Base-by-base conservation (phyloP, 163 green algal genomes). In the Trebouxiophyceae sp. region DNA sequence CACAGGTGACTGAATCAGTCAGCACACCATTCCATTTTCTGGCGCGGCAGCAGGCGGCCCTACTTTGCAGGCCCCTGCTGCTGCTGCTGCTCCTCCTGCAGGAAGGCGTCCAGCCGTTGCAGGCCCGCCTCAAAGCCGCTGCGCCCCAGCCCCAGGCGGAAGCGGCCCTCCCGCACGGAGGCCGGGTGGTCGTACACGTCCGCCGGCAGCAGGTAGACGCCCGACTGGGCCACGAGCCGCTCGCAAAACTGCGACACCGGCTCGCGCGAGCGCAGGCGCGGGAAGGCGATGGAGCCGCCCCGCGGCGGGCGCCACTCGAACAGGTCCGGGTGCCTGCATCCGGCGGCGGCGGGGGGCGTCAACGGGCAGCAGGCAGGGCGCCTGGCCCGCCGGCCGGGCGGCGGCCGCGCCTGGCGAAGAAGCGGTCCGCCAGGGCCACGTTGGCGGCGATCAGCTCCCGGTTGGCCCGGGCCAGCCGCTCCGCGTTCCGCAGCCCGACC, bases 201-300 rank as follows among this genome's bases (percentile, higher is more conserved):
- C 3, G 54, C 72, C 16, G 79, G 79, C 50, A 86, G 66, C 28
- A 86, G 58, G 32, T 84, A 62, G 33, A 80, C 54, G 33, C 54
- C 54, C 1, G 6, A 32, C 54, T 60, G 23, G 23, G 58, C 29
- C 56, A 76, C 74, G 47, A 75, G 56, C 60, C 32, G 29, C 54
- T 68, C 50, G 39, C 66, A 75, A 45, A 78, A 74, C 0, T 6
- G 57, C 12, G 66, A 62, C 26, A 74, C 69, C 0, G 33, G 20
- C 22, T 66, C 58, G 62, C 55, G 63, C 30, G 34, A 62, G 22
- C 60, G 56, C 26, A 79, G 46, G 1, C 60, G 46, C 0, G 68
- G 71, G 31, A 81, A 79, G 57, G 67, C 64, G 0, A 77, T 67
- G 20, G 63, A 76, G 47, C 76, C 67, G 16, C 57, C 73, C 19